Evolutionary conservation across 768 basidiomycete genomes (phyloP).

Genomic region (Russula compacta): DNA sequence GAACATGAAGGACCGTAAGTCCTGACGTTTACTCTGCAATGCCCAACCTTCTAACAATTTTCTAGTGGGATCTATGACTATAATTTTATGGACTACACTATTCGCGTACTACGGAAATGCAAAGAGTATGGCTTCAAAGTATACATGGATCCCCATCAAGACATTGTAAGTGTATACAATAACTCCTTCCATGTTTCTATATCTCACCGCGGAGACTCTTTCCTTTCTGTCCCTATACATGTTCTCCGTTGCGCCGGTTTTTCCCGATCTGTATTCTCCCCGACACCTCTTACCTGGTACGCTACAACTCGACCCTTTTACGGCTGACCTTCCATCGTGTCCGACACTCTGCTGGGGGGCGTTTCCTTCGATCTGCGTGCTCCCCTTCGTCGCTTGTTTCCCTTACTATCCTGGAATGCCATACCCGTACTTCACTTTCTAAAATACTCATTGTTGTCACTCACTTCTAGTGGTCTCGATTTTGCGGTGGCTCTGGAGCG

Average conservation of each 20-base stretch:
- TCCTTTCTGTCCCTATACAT: neutral
- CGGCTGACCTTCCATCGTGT: neutral
- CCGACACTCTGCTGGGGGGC: no score
- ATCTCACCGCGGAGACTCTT: neutral
- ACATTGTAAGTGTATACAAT: conserved; percentile 52
- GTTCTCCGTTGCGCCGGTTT: neutral
- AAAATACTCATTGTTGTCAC: neutral
- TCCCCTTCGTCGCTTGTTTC: neutral
- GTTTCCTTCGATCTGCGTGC: neutral
- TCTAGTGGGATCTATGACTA: conserved; percentile 80
- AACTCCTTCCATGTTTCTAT: neutral
- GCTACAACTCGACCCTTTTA: neutral
- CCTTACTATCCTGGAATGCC: neutral
- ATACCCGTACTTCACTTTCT: neutral
- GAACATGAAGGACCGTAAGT: conserved; percentile 96
- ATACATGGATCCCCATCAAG: conserved; percentile 95
- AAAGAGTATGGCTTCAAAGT: conserved; percentile 88
- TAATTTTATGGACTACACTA: conserved; percentile 86
- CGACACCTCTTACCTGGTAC: neutral
- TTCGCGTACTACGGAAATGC: conserved; percentile 81
- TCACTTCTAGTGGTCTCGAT: conserved; percentile 78
- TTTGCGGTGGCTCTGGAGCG: conserved; percentile 89
- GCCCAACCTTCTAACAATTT: neutral
- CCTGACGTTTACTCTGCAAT: neutral
- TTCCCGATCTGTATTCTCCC: neutral